Conservation (phyloP, 163 green algal species). For the Trebouxiophyceae sp. region DNA sequence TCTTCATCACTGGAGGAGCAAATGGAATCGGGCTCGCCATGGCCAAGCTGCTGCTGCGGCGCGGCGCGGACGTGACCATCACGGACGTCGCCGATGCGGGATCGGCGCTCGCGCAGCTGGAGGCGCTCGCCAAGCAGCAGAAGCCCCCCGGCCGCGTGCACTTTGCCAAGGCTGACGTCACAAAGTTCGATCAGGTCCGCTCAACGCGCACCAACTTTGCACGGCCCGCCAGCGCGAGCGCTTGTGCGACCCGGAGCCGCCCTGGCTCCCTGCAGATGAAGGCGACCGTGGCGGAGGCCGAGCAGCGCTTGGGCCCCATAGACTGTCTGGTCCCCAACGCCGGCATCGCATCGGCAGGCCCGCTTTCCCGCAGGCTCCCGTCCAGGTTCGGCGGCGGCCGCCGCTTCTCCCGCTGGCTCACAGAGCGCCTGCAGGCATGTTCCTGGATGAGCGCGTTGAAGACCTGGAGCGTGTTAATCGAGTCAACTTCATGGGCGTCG, state of each 20-base stretch:
- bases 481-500: constrained; percentile 60
- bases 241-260: not conserved
- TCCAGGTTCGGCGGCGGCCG: no score
- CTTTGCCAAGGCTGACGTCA: not conserved
- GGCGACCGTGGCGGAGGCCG: not conserved
- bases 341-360: not conserved
- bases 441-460: not conserved
- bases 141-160: not conserved
- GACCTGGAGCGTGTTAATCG: constrained; percentile 1
- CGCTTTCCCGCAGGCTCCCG: not conserved
- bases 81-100: not conserved
- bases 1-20: constrained; percentile 48
- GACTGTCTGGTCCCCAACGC: constrained; percentile 4
- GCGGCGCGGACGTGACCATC: constrained; percentile 18
- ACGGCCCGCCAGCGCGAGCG: not conserved
- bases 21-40: constrained; percentile 53
- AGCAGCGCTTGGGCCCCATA: not conserved
- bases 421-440: constrained; percentile 1
- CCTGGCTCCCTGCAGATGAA: not conserved
- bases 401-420: no score
- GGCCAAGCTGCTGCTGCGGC: constrained; percentile 27
- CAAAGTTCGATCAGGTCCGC: not conserved
- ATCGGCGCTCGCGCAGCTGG: not conserved
- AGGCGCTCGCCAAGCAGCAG: not conserved
- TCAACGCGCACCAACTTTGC: not conserved